Percentiles rank a stretch among this genome's conserved stretches.
Evolutionary conservation across 345 rosid species (phyloP).

Genomic region (Toxicodendron radicans): DNA sequence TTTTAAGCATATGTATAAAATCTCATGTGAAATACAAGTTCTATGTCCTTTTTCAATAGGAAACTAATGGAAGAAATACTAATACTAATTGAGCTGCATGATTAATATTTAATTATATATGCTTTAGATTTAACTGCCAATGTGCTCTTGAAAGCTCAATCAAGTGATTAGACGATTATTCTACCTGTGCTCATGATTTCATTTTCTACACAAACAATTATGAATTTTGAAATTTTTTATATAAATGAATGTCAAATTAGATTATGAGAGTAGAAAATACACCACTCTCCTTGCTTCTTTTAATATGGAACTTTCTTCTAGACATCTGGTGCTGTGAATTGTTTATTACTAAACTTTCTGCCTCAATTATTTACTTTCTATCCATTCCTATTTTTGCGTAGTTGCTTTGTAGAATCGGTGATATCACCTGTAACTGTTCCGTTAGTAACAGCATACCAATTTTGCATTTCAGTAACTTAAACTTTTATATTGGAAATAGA

Average conservation of each 20-base stretch:
- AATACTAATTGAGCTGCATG: background rate
- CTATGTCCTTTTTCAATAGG: background rate
- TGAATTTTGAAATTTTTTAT: background rate
- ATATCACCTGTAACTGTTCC: background rate
- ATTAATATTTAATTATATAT: background rate
- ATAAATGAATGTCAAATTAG: too few relatives aligned
- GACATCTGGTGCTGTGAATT: background rate
- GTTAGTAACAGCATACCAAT: background rate
- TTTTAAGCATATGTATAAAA: background rate
- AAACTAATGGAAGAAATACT: background rate
- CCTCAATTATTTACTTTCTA: background rate
- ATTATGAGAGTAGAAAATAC: background rate
- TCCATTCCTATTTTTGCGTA: too few relatives aligned
- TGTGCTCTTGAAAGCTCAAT: background rate
- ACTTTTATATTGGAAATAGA: background rate
- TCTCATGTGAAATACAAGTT: background rate
- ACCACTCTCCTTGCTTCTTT: background rate
- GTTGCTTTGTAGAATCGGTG: background rate
- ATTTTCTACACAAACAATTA: background rate
- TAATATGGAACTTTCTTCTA: too few relatives aligned
- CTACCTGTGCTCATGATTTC: background rate
- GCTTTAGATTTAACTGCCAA: background rate
- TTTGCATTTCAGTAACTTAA: background rate
- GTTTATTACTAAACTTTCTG: background rate
- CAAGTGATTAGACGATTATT: background rate